phyloP scores from a whole-genome alignment of 257 asterid genomes.

The Linderniella brevidens region DNA sequence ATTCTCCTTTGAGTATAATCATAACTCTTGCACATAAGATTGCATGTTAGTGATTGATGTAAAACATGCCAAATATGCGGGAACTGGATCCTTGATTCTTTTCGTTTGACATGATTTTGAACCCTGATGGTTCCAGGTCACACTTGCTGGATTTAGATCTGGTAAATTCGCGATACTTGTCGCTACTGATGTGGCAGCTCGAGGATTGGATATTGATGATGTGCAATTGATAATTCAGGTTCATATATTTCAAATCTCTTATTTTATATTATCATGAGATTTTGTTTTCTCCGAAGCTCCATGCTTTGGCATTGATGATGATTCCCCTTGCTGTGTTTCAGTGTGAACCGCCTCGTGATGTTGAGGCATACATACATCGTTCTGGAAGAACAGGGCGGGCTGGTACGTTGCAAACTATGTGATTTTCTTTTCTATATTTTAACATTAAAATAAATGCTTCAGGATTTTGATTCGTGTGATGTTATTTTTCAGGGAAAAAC shows the following conservation, averaged over 20 bases:
- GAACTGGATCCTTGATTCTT: too few relatives aligned
- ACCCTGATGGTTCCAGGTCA: slow-evolving; percentile 35
- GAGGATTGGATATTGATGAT: slow-evolving; percentile 91
- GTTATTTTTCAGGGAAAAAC: slow-evolving; percentile 40
- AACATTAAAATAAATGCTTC: background rate
- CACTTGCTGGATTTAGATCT: slow-evolving; percentile 75
- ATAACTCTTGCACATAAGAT: too few relatives aligned
- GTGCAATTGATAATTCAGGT: slow-evolving; percentile 97
- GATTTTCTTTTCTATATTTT: slow-evolving; percentile 1
- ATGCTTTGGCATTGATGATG: background rate
- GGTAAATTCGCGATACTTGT: slow-evolving; percentile 77
- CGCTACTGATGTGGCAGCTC: slow-evolving; percentile 95
- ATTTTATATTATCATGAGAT: too few relatives aligned
- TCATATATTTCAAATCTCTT: too few relatives aligned
- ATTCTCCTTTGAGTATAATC: too few relatives aligned
- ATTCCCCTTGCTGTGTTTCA: slow-evolving; percentile 12
- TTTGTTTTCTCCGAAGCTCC: too few relatives aligned
- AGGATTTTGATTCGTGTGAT: background rate
- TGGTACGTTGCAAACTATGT: slow-evolving; percentile 27
- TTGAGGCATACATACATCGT: slow-evolving; percentile 96
- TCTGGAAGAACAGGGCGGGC: slow-evolving; percentile 99
- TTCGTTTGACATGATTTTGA: too few relatives aligned
- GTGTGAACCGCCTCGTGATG: slow-evolving; percentile 98
- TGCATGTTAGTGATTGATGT: too few relatives aligned
- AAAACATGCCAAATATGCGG: too few relatives aligned